These are phyloP conservation scores for Spinacia oleracea DNA, from an alignment of 179 eudicot genomes.

Conservation along the genomic window DNA sequence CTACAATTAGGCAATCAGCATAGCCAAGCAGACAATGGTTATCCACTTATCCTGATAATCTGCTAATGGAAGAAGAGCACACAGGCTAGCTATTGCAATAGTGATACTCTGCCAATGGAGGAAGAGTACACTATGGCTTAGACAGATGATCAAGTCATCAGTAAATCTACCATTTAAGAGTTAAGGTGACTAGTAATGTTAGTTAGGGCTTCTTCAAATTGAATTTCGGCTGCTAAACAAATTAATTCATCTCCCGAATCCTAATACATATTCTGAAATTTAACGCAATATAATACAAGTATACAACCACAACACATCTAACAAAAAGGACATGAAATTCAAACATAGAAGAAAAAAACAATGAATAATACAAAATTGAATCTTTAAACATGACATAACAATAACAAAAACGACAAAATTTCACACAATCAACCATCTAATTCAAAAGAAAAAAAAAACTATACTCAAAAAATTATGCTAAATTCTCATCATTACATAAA, in stretches of 20 bases:
- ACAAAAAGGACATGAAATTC: background rate
- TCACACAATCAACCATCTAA: background rate
- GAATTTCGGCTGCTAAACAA: background rate
- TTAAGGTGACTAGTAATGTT: background rate
- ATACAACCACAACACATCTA: background rate
- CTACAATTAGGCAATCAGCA: background rate
- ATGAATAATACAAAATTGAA: background rate
- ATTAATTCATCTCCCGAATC: background rate
- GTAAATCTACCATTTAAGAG: background rate
- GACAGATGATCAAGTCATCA: background rate
- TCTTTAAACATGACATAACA: background rate
- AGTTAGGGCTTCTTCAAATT: background rate
- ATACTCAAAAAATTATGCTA: background rate
- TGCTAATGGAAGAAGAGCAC: too few relatives aligned
- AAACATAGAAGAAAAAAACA: slow-evolving; percentile 8
- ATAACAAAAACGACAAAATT: background rate
- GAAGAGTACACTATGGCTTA: too few relatives aligned
- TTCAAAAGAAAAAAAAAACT: background rate
- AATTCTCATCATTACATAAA: slow-evolving; percentile 3
- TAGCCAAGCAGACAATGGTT: background rate
- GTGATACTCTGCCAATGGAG: too few relatives aligned
- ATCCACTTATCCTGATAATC: background rate
- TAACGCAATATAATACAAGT: background rate
- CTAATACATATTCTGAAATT: too few relatives aligned
- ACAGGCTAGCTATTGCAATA: background rate